Evolutionary conservation across 2,329 filamentous ascomycete genomes (phyloP).

Genomic region (Venturia carpophila): DNA sequence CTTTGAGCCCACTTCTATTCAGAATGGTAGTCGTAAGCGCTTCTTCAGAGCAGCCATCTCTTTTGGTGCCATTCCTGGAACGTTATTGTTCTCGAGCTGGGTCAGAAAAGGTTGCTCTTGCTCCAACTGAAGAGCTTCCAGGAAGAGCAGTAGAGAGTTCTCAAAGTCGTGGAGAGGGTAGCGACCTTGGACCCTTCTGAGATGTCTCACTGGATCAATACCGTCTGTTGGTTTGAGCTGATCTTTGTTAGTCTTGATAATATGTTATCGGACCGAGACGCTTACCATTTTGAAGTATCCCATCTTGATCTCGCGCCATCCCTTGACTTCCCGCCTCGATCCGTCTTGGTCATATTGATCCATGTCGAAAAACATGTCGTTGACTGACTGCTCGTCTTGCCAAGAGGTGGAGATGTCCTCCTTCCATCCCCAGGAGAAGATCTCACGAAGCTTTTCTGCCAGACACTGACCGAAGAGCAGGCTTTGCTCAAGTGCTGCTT

Average conservation of each 20-base stretch:
- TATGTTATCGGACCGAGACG: background rate
- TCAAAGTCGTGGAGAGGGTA: constrained; percentile 35
- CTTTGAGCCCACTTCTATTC: background rate
- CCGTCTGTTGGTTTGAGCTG: constrained; percentile 23
- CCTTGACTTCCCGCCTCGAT: constrained; percentile 22
- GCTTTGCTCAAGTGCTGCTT: constrained; percentile 44
- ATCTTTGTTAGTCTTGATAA: background rate
- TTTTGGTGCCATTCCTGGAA: constrained; percentile 9
- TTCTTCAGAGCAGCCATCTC: constrained; percentile 14
- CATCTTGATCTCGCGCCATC: constrained; percentile 33
- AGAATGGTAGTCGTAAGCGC: constrained; percentile 15
- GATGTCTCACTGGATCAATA: constrained; percentile 20
- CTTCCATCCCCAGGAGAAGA: constrained; percentile 40
- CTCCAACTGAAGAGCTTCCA: constrained; percentile 37
- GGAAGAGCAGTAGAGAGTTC: constrained; percentile 32
- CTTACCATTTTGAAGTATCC: constrained; percentile 26
- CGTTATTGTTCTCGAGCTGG: constrained; percentile 43
- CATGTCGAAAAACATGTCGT: constrained; percentile 30
- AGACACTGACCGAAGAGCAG: constrained; percentile 32
- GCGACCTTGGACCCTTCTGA: constrained; percentile 24
- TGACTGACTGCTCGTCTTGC: constrained; percentile 29
- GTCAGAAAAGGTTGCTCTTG: constrained; percentile 42
- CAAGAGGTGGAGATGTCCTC: constrained; percentile 24
- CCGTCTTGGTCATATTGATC: constrained; percentile 26
- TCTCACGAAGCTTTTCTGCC: constrained; percentile 33